Evolutionary conservation across 495 filamentous ascomycete genomes (phyloP).

Genomic region (Lophium mytilinum): DNA sequence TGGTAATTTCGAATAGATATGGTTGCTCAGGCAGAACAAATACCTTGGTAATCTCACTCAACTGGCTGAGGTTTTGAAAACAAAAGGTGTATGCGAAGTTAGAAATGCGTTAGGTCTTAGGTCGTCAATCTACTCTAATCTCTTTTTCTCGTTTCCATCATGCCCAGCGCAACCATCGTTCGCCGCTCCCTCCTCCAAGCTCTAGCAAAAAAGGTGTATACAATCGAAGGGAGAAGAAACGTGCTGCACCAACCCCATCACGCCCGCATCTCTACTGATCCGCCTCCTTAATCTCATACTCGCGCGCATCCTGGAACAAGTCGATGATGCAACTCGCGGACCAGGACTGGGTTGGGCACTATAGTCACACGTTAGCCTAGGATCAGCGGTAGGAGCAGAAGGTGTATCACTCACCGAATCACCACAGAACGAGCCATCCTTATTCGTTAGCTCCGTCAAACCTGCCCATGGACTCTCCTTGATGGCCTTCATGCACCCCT

Average conservation of each 20-base stretch:
- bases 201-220: no score
- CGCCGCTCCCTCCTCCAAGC: no score
- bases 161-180: no score
- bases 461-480: slow-evolving; percentile 77
- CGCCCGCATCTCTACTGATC: neutral
- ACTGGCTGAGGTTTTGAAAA: no score
- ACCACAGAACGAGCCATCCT: slow-evolving; percentile 68
- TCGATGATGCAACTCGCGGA: slow-evolving; percentile 89
- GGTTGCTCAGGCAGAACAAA: no score
- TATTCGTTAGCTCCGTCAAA: slow-evolving; percentile 87
- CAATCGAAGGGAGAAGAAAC: no score
- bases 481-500: slow-evolving; percentile 75
- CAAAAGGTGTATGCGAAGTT: no score
- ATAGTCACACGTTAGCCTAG: slow-evolving; percentile 20
- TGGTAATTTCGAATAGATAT: no score
- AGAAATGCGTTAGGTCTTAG: no score
- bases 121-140: no score
- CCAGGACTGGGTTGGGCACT: slow-evolving; percentile 94
- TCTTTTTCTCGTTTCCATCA: no score
- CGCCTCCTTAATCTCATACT: slow-evolving; percentile 28
- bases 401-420: slow-evolving; percentile 65
- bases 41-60: no score
- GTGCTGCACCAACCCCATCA: neutral
- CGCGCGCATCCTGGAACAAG: slow-evolving; percentile 79
- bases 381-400: neutral